Evolutionary conservation across 2,329 filamentous ascomycete genomes (phyloP).

Genomic region (Triangularia verruculosa): DNA sequence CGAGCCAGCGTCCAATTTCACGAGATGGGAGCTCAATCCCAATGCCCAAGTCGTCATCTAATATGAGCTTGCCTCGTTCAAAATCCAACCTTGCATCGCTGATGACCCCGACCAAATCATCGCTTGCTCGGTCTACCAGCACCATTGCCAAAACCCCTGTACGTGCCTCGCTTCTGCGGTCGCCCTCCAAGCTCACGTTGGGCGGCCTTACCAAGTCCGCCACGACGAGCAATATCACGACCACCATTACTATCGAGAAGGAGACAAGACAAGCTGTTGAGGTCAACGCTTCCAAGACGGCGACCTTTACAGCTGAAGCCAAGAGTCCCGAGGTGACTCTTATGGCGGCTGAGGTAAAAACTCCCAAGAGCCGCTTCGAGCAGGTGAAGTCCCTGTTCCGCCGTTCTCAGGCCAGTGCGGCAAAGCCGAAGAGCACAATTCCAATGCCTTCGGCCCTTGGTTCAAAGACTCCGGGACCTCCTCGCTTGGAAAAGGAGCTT

Average conservation of each 20-base stretch:
- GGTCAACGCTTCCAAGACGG: conserved; percentile 28
- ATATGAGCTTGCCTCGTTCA: conserved; percentile 43
- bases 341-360: conserved; percentile 35
- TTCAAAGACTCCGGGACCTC: conserved; percentile 48
- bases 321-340: conserved; percentile 25
- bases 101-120: conserved; percentile 76
- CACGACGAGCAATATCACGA: conserved; percentile 46
- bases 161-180: conserved; percentile 50
- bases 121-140: conserved; percentile 59
- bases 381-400: conserved; percentile 59
- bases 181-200: conserved; percentile 50
- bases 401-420: conserved; percentile 36
- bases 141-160: conserved; percentile 50
- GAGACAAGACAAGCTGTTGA: conserved; percentile 21
- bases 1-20: conserved; percentile 60
- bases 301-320: conserved; percentile 28
- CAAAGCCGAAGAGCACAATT: conserved; percentile 46
- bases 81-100: conserved; percentile 55
- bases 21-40: conserved; percentile 50
- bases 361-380: conserved; percentile 49
- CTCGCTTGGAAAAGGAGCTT: conserved; percentile 49
- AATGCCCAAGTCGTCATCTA: conserved; percentile 45
- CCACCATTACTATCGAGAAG: not conserved
- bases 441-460: conserved; percentile 41
- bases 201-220: conserved; percentile 47